phyloP scores from a whole-genome alignment of 1,284 basidiomycete species.

The Puccinia triticina region DNA sequence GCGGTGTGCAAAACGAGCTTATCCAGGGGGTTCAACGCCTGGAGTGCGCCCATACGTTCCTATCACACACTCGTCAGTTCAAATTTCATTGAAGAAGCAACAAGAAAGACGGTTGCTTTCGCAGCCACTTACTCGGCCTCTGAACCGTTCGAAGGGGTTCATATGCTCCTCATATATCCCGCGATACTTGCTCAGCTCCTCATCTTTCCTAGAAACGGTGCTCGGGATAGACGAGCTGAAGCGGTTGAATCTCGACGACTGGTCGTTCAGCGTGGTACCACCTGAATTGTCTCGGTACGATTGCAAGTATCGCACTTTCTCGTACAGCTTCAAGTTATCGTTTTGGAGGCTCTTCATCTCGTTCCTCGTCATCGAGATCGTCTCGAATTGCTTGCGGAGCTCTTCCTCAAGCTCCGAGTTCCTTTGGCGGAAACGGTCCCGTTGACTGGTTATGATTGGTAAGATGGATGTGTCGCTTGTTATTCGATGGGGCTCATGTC shows the following conservation, averaged over 20 bases:
- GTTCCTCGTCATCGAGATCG: conserved; percentile 82
- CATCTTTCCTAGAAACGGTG: conserved; percentile 59
- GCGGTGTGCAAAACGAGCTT: conserved; percentile 83
- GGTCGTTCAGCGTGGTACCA: conserved; percentile 52
- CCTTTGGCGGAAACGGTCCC: conserved; percentile 90
- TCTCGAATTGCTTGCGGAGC: conserved; percentile 87
- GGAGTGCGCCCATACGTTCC: conserved; percentile 89
- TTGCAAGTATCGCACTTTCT: conserved; percentile 95
- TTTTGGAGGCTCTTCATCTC: conserved; percentile 86
- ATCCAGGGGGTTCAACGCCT: conserved; percentile 88
- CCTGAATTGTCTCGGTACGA: conserved; percentile 73
- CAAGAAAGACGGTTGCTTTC: conserved; percentile 10
- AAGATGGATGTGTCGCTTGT: conserved; percentile 72
- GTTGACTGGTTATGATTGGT: conserved; percentile 93
- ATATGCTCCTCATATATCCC: conserved; percentile 91
- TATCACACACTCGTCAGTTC: conserved; percentile 58
- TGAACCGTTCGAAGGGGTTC: conserved; percentile 97
- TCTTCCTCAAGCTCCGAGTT: conserved; percentile 98
- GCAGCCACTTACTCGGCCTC: conserved; percentile 75
- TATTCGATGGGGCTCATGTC: conserved; percentile 22
- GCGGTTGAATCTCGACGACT: conserved; percentile 26
- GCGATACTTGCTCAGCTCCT: conserved; percentile 84
- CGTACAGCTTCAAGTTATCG: conserved; percentile 92
- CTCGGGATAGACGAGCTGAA: conserved; percentile 54
- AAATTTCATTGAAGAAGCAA: conserved; percentile 25